Evolutionary conservation across 176 grass and related monocot species (phyloP).

Genomic region (Rhynchospora breviuscula): DNA sequence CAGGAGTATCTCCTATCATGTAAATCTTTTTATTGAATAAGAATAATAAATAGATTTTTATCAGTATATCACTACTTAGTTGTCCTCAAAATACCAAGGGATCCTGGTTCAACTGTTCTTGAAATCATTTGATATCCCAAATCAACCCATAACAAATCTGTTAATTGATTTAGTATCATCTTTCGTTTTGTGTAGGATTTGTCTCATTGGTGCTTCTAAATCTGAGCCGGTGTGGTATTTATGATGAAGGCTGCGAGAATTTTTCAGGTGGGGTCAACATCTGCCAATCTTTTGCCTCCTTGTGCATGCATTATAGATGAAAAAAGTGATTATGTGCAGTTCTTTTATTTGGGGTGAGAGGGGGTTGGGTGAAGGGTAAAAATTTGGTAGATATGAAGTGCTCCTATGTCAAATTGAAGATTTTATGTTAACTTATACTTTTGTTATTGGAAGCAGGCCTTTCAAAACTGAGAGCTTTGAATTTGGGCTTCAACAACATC

Average conservation of each 20-base stretch:
- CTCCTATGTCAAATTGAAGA: conserved; percentile 48
- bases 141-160: background rate
- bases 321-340: background rate
- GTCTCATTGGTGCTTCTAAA: conserved; percentile 61
- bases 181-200: conserved; percentile 51
- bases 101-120: background rate
- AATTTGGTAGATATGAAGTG: background rate
- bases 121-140: background rate
- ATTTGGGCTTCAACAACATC: conserved; percentile 88
- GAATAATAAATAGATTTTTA: background rate
- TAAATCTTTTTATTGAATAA: background rate
- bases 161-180: conserved; percentile 5
- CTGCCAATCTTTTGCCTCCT: background rate
- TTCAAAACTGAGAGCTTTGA: conserved; percentile 23
- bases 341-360: background rate
- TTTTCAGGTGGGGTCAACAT: conserved; percentile 50
- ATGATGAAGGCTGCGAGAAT: conserved; percentile 70
- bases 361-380: background rate
- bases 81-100: background rate
- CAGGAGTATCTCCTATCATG: background rate
- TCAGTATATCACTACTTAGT: background rate
- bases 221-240: conserved; percentile 69
- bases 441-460: background rate
- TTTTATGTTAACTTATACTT: conserved; percentile 25
- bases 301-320: background rate